A percentile compares a stretch with the other conserved stretches of the same genome.
phyloP scores from a whole-genome alignment of 805 yeast genomes.

The Wickerhamiella azymoides region DNA sequence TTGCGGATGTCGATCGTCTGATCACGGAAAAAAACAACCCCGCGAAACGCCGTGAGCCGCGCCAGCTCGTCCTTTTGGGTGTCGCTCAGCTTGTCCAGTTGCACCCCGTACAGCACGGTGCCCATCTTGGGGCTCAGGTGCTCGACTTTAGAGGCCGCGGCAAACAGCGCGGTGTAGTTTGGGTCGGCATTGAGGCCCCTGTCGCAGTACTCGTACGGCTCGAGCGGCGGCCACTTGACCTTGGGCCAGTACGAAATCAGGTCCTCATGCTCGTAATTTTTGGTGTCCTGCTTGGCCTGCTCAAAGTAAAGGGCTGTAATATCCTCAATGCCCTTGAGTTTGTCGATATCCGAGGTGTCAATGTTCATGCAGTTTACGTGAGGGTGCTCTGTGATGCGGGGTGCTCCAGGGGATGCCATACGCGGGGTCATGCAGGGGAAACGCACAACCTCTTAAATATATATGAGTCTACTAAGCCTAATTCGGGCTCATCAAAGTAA shows the following conservation, averaged over 20 bases:
- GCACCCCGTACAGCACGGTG: slow-evolving; percentile 37
- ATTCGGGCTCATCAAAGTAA: no score
- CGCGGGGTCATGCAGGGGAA: no score
- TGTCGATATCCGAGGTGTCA: background rate
- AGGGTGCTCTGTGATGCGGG: background rate
- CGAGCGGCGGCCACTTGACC: slow-evolving; percentile 20
- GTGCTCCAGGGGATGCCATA: no score
- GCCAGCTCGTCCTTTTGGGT: slow-evolving; percentile 37
- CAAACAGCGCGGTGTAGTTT: slow-evolving; percentile 28
- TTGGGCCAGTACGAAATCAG: slow-evolving; percentile 22
- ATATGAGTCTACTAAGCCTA: no score
- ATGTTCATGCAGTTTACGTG: background rate
- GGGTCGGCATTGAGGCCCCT: slow-evolving; percentile 23
- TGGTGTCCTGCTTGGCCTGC: slow-evolving; percentile 2
- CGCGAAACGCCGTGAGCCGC: slow-evolving; percentile 34
- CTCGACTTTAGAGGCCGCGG: slow-evolving; percentile 31
- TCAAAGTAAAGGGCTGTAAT: slow-evolving; percentile 8
- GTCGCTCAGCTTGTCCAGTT: slow-evolving; percentile 31
- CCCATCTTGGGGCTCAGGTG: slow-evolving; percentile 36
- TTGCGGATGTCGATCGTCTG: slow-evolving; percentile 30
- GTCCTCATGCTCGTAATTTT: slow-evolving; percentile 17
- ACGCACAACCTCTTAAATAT: no score
- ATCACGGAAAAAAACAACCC: slow-evolving; percentile 38
- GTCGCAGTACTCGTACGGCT: slow-evolving; percentile 14
- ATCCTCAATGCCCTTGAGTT: slow-evolving; percentile 8